Conservation (phyloP, 1,139 yeast genomes). For the Debaryomyces coudertii region DNA sequence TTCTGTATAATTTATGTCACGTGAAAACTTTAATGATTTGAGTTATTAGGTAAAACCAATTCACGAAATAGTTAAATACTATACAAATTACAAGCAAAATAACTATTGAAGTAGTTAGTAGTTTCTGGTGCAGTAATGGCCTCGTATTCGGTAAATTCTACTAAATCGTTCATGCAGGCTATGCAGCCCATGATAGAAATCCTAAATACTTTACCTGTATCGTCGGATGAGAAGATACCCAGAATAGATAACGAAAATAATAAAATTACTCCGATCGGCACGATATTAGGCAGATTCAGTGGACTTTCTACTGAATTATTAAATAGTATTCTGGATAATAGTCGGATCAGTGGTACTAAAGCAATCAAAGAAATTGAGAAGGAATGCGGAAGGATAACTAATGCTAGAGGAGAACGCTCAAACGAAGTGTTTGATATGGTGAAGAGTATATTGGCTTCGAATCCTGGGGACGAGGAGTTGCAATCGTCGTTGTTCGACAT, state of each 20-base stretch:
- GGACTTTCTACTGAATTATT: slow-evolving; percentile 39
- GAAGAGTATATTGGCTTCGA: slow-evolving; percentile 28
- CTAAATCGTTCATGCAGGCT: slow-evolving; percentile 77
- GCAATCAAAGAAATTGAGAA: slow-evolving; percentile 22
- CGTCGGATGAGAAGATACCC: slow-evolving; percentile 29
- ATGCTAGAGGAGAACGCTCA: slow-evolving; percentile 28
- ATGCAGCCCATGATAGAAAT: slow-evolving; percentile 66
- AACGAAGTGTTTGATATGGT: slow-evolving; percentile 29
- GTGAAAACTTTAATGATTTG: neutral
- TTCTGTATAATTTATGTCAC: slow-evolving; percentile 2
- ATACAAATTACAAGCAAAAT: neutral
- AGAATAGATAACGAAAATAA: slow-evolving; percentile 36
- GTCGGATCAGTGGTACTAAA: slow-evolving; percentile 3
- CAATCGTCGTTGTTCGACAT: slow-evolving; percentile 75
- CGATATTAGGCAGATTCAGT: slow-evolving; percentile 31
- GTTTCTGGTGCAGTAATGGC: slow-evolving; percentile 27
- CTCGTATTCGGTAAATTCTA: slow-evolving; percentile 56
- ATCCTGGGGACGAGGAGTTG: slow-evolving; percentile 58
- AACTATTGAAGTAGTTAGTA: neutral
- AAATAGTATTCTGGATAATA: slow-evolving; percentile 30
- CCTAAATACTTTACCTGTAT: slow-evolving; percentile 34
- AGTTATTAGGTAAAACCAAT: neutral
- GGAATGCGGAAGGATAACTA: slow-evolving; percentile 34
- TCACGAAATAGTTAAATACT: neutral
- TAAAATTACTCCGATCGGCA: slow-evolving; percentile 31